Conservation (phyloP, 108 stramenopile species). For the Asterionellopsis glacialis region DNA sequence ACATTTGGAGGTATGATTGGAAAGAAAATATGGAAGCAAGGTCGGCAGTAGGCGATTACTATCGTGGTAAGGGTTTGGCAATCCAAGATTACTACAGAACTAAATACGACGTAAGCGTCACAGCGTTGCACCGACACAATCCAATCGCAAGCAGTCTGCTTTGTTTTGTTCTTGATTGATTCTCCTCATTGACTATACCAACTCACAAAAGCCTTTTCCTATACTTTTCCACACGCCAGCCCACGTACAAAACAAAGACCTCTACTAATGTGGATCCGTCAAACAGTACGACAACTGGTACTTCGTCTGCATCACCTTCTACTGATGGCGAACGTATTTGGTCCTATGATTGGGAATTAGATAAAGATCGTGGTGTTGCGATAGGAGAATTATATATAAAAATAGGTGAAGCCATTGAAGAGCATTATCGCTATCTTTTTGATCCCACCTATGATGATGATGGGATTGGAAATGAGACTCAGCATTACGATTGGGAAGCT, state of each 20-base stretch:
- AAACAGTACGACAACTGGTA: not conserved
- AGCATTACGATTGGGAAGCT: slow-evolving; percentile 8
- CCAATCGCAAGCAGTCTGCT: not conserved
- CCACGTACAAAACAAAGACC: slow-evolving; percentile 7
- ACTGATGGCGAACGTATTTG: not conserved
- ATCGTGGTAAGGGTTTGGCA: slow-evolving; percentile 12
- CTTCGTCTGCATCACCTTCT: not conserved
- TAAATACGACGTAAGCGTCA: slow-evolving; percentile 11
- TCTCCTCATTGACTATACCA: not conserved
- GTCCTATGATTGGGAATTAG: slow-evolving; percentile 16
- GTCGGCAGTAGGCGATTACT: slow-evolving; percentile 13
- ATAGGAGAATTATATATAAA: slow-evolving; percentile 6
- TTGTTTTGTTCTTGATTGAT: not conserved
- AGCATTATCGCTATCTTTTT: slow-evolving; percentile 11
- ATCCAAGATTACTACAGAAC: slow-evolving; percentile 11
- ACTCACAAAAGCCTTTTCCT: not conserved
- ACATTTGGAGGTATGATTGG: slow-evolving; percentile 12
- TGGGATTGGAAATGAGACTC: not conserved
- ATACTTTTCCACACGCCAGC: not conserved
- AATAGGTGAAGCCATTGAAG: slow-evolving; percentile 16
- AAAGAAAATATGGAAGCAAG: not conserved
- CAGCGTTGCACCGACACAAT: not conserved
- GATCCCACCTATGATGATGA: not conserved
- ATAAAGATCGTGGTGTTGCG: not conserved
- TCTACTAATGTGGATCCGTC: not conserved